Evolutionary conservation across 306 rosid genomes (phyloP), one percentile per base, ranked within the genome.

Genomic region (Lupinus albus): DNA sequence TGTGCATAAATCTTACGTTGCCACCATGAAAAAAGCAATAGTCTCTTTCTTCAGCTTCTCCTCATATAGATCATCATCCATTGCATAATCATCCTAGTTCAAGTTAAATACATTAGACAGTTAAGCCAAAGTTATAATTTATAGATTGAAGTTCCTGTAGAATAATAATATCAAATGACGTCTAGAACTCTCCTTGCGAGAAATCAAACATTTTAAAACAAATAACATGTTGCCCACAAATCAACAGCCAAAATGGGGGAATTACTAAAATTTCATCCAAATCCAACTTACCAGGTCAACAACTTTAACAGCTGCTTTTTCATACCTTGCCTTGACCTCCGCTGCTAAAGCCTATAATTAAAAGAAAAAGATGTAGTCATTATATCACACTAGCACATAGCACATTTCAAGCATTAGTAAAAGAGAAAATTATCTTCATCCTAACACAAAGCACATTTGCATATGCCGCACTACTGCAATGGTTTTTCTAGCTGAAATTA

Each of bases 1-100:
- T 46, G 55, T 17, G 52, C 68, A 61, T 35, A 48, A 49, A 63
- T 76, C 91, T 84, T 80, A 90, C 96, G 96, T 90, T 73, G 96
- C 96, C 82, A 90, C 54, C 84, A 87, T 80, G 72, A 87, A 87
- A 81, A 90, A 84, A 35, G 72, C 82, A 38, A 90, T 46, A n/a
- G 87, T 85, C 84, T 90, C 96, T 79, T 87, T 90, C 83, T 82
- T 90, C 66, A 90, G 67, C 64, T 87, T 90, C 77, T 87, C 96
- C 70, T 74, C 88, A 65, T 87, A 90, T 49, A 79, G 83, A 60
- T 84, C 91, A 70, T 87, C 95, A 57, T 90, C 96, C 7, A 5
- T 71, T 30, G 95, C 89, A 71, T 83, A 90, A 76, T 87, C 96
- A 80, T 90, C 96, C 96, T 90, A 25, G 30, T 25, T 25, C 4